Percentiles rank a stretch among this genome's conserved stretches.
These are phyloP conservation scores for Carnegiea gigantea DNA, from an alignment of 179 eudicot genomes.

Conservation along the genomic window DNA sequence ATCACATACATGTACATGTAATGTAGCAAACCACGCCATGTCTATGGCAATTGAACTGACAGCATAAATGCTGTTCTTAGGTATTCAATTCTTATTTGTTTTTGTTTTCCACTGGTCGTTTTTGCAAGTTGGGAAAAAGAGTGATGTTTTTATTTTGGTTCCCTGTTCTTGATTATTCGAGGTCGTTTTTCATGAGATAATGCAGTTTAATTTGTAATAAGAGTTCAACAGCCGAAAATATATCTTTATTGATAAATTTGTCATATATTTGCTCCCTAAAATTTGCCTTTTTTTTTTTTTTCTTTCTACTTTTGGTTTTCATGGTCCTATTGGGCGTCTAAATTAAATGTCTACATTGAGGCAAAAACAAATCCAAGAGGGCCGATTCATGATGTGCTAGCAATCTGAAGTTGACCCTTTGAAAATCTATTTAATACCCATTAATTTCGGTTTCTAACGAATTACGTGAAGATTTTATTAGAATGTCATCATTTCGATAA, in stretches of 20 bases:
- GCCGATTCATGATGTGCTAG: background rate
- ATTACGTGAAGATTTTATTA: background rate
- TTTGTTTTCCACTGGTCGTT: background rate
- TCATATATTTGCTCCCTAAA: constrained; percentile 8
- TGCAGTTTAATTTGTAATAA: background rate
- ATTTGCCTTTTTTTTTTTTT: background rate
- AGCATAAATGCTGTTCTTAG: background rate
- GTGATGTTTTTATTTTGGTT: background rate
- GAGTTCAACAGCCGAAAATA: too few species aligned
- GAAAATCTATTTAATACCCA: background rate
- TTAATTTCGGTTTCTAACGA: background rate
- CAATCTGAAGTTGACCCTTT: background rate
- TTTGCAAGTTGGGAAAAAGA: constrained; percentile 12
- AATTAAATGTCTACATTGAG: background rate
- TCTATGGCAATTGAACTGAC: background rate
- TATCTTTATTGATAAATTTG: background rate
- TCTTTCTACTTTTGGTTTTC: background rate
- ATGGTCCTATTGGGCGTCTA: background rate
- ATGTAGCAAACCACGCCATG: background rate
- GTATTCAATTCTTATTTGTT: constrained; percentile 13
- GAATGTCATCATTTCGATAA: too few species aligned
- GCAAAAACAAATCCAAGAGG: background rate
- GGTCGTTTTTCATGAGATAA: background rate
- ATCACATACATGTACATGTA: background rate
- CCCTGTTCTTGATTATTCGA: background rate